Base-by-base conservation (phyloP, 495 filamentous ascomycete genomes). In the Aspergillus bridgeri region DNA sequence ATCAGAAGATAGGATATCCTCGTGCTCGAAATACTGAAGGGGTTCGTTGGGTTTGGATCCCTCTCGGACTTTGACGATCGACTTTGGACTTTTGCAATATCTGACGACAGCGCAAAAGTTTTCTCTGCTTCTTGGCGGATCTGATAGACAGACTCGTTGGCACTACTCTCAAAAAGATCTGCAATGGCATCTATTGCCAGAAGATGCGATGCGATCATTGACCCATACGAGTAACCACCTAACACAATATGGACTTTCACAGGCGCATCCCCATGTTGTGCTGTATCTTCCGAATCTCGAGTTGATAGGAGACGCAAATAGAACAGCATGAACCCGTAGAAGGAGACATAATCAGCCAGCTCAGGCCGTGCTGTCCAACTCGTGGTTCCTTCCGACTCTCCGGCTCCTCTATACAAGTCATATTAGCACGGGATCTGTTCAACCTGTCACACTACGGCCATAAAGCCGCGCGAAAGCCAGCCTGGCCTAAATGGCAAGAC, bases 161-260 rank as follows among this genome's bases (percentile, higher is more conserved):
- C 53, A 0, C 83, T 79, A 6, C 67, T 62, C 42, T 73, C 64
- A 60, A 96, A 90, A 5, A 81, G 69, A 0, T 79, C 60, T 3
- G 89, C 60, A 44, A 96, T 81, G 2, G 76, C 71, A 15, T 76
- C 67, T 22, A 87, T 70, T 11, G 77, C 66, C 3, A 91, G 92
- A 5, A 93, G 83, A 60, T 86, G 83, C 4, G 81, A 83, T 11
- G 89, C 83, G 44, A 98, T 83, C 58, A 96, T 76, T 5, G 91
- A 87, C 38, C 94, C 94, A 66, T 96, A 98, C 0, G 93, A 97
- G 69, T 98, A 98, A 43, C 94, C 94, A 2, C 81, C 88, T 5
- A 95, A 67, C 2, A 96, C 66, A 5, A 92, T 54, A 25, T 63
- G 60, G 45, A 71, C 49, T 6, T 48, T 20, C 22, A 55, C 45